Evolutionary conservation across 768 basidiomycete genomes (phyloP), one percentile per base, ranked within the genome.

Genomic region (Amanita brunnescens): DNA sequence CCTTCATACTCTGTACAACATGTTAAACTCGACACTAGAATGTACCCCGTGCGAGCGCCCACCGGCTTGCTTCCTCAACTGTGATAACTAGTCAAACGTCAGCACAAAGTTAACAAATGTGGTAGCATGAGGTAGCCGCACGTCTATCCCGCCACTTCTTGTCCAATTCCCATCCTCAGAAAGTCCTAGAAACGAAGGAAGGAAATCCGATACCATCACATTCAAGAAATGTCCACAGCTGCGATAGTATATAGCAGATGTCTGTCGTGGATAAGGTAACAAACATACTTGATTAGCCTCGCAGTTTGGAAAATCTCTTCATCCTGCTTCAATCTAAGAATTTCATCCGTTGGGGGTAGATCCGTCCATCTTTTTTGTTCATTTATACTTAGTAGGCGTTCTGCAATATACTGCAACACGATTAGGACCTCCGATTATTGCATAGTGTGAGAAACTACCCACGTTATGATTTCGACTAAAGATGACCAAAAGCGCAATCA

Each of bases 11-110:
- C 72, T 52, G 61, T 76, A 76, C 2, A 75, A 59, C n/a, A 74
- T 47, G 40, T 72, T 85, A 67, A 87, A 87, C 59, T 88, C 87
- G 24, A 85, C 70, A 24, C 83, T 85, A 49, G 74, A 73, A 52
- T 77, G 77, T 56, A 87, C 86, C 13, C 86, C 86, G 41, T 72
- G 66, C 6, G 85, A 87, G 8, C 80, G 72, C 2, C 58, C 58
- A 2, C 14, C 41, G 5, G 33, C 32, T 44, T 37, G 41, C 33
- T 16, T 51, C 24, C 50, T 30, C 10, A 40, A 23, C 24, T 44
- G 40, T 6, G 40, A 26, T 26, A 51, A 26, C 50, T 51, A 13
- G n/a, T 2, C 2, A 43, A 51, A 16, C n/a, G n/a, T n/a, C n/a
- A n/a, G n/a, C n/a, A 2, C 13, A 6, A 0, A 20, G 24, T 49